Percentiles rank a stretch among this genome's conserved stretches.
Conservation (phyloP, 805 yeast genomes). For the Saccharomycopsis sp. region DNA sequence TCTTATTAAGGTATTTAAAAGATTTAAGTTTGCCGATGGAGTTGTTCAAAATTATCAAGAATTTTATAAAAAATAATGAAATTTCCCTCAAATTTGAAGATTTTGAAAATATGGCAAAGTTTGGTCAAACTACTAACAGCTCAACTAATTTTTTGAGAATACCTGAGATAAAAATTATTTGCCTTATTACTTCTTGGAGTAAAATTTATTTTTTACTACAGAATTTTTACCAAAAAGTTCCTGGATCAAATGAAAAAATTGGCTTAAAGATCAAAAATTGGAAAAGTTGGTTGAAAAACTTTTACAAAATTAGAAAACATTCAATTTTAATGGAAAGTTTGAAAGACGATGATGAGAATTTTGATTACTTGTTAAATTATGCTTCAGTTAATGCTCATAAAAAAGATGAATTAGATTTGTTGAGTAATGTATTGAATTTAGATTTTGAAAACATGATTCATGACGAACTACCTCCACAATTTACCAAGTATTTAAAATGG, state of each 20-base stretch:
- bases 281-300: constrained; percentile 17
- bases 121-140: too few species aligned
- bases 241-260: too few species aligned
- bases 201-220: constrained; percentile 21
- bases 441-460: constrained; percentile 18
- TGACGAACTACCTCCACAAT: constrained; percentile 39
- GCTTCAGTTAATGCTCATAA: constrained; percentile 21
- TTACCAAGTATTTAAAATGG: constrained; percentile 41
- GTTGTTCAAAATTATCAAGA: not conserved
- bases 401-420: constrained; percentile 14
- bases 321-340: too few species aligned
- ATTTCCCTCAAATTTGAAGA: not conserved
- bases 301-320: constrained; percentile 1
- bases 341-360: constrained; percentile 24
- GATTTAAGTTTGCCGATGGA: not conserved
- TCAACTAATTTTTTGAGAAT: too few species aligned
- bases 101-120: not conserved
- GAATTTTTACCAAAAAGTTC: not conserved
- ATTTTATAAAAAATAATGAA: not conserved
- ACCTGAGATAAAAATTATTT: constrained; percentile 20
- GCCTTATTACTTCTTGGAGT: constrained; percentile 15
- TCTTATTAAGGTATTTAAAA: too few species aligned
- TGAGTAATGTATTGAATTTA: constrained; percentile 13
- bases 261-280: not conserved
- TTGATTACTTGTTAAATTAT: constrained; percentile 19